These are phyloP conservation scores for Hypoxylon intermedium DNA, from an alignment of 495 filamentous ascomycete genomes.

Conservation along the genomic window DNA sequence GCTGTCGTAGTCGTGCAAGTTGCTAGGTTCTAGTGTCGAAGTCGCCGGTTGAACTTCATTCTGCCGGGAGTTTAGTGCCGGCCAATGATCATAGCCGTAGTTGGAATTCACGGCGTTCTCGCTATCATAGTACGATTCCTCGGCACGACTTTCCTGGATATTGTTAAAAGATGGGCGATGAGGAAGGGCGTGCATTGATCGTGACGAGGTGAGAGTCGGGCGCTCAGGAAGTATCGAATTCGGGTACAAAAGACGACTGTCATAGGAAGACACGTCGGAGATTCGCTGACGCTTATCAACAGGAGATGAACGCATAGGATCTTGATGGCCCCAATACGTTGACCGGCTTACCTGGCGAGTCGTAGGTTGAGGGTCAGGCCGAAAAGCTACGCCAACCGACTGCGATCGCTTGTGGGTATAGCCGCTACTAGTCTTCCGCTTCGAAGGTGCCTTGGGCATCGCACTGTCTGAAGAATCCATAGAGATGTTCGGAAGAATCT, in stretches of 20 bases:
- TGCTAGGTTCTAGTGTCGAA: slow-evolving; percentile 1
- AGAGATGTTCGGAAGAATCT: slow-evolving; percentile 67
- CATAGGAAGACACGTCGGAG: slow-evolving; percentile 16
- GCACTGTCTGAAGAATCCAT: slow-evolving; percentile 24
- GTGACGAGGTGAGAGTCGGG: slow-evolving; percentile 15
- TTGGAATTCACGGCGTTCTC: slow-evolving; percentile 3
- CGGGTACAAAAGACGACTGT: slow-evolving; percentile 14
- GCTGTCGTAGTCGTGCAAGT: slow-evolving; percentile 6
- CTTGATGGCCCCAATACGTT: slow-evolving; percentile 12
- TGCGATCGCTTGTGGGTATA: slow-evolving; percentile 49
- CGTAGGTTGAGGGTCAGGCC: slow-evolving; percentile 30
- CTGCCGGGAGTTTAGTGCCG: slow-evolving; percentile 11
- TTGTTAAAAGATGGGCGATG: slow-evolving; percentile 35
- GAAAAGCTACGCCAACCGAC: slow-evolving; percentile 44
- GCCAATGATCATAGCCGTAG: slow-evolving; percentile 23
- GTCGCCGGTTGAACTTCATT: slow-evolving; percentile 4
- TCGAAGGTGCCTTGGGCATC: slow-evolving; percentile 29
- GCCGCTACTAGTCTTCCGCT: slow-evolving; percentile 29
- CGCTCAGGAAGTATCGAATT: slow-evolving; percentile 5
- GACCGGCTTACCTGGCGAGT: slow-evolving; percentile 44
- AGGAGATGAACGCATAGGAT: slow-evolving; percentile 16
- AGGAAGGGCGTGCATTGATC: slow-evolving; percentile 16
- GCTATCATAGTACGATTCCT: slow-evolving; percentile 21
- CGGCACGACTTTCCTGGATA: slow-evolving; percentile 32
- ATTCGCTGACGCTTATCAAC: slow-evolving; percentile 42